These are phyloP conservation scores for Psilocybe tampanensis DNA, from an alignment of 768 basidiomycete genomes.

Conservation along the genomic window DNA sequence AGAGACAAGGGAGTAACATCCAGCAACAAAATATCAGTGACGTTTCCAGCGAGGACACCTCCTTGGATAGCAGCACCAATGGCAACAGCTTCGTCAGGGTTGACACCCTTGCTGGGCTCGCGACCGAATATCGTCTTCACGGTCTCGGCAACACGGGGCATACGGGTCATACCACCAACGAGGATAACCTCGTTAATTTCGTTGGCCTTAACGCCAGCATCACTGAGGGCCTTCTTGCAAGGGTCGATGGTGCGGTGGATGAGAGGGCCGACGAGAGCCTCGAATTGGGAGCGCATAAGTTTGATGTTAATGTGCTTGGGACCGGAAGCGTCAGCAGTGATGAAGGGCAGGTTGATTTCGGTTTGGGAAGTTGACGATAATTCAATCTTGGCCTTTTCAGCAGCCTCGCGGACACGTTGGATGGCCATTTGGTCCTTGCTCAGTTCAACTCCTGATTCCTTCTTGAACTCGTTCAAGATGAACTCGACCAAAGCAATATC, in stretches of 20 bases:
- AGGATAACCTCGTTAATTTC: conserved; percentile 97
- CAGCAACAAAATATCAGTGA: conserved; percentile 92
- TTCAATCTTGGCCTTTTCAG: conserved; percentile 99
- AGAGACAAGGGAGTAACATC: conserved; percentile 98
- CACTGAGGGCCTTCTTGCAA: conserved; percentile 94
- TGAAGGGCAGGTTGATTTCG: conserved; percentile 97
- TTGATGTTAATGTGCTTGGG: conserved; percentile 97
- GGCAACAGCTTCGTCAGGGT: conserved; percentile 99
- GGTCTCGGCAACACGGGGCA: conserved; percentile 94
- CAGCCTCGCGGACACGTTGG: conserved; percentile 98
- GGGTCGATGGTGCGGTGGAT: conserved; percentile 92
- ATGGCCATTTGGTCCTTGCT: conserved; percentile 92
- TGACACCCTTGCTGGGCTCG: conserved; percentile 98
- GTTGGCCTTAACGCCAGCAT: conserved; percentile 90
- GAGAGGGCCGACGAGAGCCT: conserved; percentile 78
- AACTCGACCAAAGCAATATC: conserved; percentile 88
- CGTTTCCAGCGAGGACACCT: conserved; percentile 95
- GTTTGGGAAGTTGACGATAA: conserved; percentile 94
- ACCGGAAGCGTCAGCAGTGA: conserved; percentile 92
- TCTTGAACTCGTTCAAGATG: conserved; percentile 92
- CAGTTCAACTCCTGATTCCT: conserved; percentile 83
- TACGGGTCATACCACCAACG: conserved; percentile 98
- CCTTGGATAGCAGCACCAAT: conserved; percentile 98
- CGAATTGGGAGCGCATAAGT: conserved; percentile 88
- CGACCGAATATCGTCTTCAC: conserved; percentile 94